Conservation (phyloP, 2,329 filamentous ascomycete genomes). For the Fusarium pilosicola region DNA sequence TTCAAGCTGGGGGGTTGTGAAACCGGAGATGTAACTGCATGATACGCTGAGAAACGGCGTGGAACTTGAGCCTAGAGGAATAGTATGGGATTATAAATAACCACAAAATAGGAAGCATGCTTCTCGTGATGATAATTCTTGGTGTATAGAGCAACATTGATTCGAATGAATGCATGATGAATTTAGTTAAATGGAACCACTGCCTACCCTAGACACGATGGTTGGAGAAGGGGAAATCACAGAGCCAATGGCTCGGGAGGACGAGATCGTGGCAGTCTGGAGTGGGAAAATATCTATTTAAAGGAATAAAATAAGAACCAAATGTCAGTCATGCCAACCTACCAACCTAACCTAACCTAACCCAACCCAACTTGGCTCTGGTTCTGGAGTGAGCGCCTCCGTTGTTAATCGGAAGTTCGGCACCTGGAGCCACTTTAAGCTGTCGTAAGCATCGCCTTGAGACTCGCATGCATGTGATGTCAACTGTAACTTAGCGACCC, state of each 20-base stretch:
- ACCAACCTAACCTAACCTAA: neutral
- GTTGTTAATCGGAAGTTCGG: conserved; percentile 22
- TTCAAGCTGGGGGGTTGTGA: neutral
- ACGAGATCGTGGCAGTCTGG: neutral
- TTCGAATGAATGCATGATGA: neutral
- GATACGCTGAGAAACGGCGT: neutral
- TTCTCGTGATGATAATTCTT: neutral
- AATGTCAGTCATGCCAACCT: neutral
- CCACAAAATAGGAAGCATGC: neutral
- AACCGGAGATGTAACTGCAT: neutral
- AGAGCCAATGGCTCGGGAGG: neutral
- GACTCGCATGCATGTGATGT: neutral
- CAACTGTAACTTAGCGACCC: neutral
- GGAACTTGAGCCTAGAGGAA: neutral
- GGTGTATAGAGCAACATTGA: neutral
- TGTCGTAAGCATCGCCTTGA: conserved; percentile 25
- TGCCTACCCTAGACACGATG: neutral
- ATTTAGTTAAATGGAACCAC: neutral
- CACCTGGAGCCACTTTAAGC: conserved; percentile 17
- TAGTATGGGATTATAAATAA: neutral
- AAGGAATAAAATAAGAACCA: neutral
- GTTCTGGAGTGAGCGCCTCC: neutral
- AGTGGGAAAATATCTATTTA: neutral
- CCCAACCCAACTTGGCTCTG: too few relatives aligned
- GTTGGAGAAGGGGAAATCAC: neutral